These are phyloP conservation scores for Suillus spraguei DNA, from an alignment of 768 basidiomycete species.

Conservation along the genomic window DNA sequence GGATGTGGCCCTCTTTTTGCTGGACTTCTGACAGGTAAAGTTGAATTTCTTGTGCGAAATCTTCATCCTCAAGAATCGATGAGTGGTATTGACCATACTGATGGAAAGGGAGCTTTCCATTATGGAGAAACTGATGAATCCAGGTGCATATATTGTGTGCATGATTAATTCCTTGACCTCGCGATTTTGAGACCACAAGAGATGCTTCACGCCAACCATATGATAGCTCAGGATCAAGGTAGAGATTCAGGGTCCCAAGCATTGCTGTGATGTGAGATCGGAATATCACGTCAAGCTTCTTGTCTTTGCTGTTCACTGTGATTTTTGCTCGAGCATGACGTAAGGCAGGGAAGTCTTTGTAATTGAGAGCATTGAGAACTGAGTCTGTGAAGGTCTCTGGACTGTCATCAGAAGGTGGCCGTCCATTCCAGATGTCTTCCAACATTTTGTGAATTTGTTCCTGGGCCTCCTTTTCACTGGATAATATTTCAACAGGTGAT, in stretches of 20 bases:
- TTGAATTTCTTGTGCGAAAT: neutral
- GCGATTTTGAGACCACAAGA: neutral
- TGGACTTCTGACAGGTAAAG: neutral
- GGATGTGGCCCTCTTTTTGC: neutral
- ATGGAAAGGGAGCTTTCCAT: neutral
- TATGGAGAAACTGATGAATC: neutral
- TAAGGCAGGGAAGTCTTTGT: neutral
- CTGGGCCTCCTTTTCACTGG: too few relatives aligned
- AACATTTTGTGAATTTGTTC: neutral
- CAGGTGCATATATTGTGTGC: neutral
- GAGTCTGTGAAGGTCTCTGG: neutral
- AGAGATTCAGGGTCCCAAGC: neutral
- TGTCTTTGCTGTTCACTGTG: neutral
- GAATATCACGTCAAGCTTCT: neutral
- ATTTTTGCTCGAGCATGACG: neutral
- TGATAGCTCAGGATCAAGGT: neutral
- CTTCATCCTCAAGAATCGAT: neutral
- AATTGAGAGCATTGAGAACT: neutral
- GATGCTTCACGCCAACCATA: neutral
- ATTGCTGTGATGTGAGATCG: neutral
- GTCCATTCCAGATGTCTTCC: neutral
- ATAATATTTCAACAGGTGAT: too few relatives aligned
- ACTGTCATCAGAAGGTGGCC: neutral
- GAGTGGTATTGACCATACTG: neutral
- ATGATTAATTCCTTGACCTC: neutral